Evolutionary conservation across 2,329 filamentous ascomycete genomes (phyloP).

Genomic region (Fonsecaea nubica): DNA sequence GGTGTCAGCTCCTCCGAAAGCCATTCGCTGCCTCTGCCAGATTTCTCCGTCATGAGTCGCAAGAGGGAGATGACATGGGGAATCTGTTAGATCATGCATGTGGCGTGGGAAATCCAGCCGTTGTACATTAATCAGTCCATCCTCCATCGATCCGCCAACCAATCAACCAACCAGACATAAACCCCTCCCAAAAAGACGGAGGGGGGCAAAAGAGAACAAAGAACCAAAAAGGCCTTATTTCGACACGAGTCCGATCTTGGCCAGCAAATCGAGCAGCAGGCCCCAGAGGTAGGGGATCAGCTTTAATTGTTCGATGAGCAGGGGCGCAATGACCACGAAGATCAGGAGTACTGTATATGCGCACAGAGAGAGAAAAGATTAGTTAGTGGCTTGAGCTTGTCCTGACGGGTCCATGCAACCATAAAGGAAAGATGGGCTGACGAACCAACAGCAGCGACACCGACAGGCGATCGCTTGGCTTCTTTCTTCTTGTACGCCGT

Average conservation of each 20-base stretch:
- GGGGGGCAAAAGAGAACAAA: neutral
- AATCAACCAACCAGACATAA: neutral
- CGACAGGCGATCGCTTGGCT: slow-evolving; percentile 61
- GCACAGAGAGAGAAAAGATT: no score
- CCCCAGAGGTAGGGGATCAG: slow-evolving; percentile 54
- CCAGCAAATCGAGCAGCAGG: slow-evolving; percentile 39
- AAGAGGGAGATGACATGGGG: no score
- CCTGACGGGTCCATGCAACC: no score
- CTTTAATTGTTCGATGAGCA: slow-evolving; percentile 58
- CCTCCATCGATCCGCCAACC: no score
- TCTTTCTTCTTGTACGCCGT: slow-evolving; percentile 55
- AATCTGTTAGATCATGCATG: no score
- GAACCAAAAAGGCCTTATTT: slow-evolving; percentile 12
- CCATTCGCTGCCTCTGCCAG: no score
- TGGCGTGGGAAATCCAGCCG: no score
- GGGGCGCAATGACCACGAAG: slow-evolving; percentile 68
- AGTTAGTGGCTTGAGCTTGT: no score
- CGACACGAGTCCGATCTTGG: slow-evolving; percentile 36
- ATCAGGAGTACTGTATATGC: slow-evolving; percentile 59
- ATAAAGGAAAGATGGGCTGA: neutral
- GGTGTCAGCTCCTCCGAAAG: no score
- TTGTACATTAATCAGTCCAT: no score
- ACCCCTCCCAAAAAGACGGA: neutral
- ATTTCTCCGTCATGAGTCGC: no score
- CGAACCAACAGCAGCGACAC: slow-evolving; percentile 65